phyloP scores from a whole-genome alignment of 306 rosid species.

The Rosa chinensis region DNA sequence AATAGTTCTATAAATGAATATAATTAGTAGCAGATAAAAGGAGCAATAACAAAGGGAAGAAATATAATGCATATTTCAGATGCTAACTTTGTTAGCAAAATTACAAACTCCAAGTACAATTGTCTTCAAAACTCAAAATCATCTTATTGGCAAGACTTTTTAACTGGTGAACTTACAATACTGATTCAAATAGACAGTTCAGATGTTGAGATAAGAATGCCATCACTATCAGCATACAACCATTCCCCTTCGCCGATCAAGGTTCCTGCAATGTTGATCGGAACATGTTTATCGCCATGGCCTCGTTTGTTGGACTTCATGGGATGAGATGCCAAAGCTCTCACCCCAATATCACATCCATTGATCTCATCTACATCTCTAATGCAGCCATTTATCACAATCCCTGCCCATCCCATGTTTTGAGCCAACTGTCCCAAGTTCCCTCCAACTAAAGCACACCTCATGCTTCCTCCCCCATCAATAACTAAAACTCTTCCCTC shows the following conservation, averaged over 20 bases:
- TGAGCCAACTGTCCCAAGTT: conserved; percentile 50
- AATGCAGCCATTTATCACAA: conserved; percentile 80
- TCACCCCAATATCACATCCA: conserved; percentile 65
- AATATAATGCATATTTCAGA: not conserved
- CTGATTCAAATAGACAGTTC: conserved; percentile 12
- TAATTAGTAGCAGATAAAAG: too few species aligned
- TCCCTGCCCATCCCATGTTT: conserved; percentile 68
- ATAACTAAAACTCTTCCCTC: conserved; percentile 54
- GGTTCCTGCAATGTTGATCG: conserved; percentile 56
- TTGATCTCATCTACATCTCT: conserved; percentile 89
- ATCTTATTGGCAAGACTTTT: not conserved
- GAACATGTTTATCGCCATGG: conserved; percentile 21
- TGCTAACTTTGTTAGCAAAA: not conserved
- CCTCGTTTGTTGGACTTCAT: conserved; percentile 56
- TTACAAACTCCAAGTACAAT: not conserved
- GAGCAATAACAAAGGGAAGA: not conserved
- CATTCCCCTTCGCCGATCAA: conserved; percentile 70
- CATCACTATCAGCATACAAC: conserved; percentile 72
- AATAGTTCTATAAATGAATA: too few species aligned
- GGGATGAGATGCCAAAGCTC: conserved; percentile 76
- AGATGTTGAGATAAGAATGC: conserved; percentile 15
- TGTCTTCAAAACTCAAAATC: not conserved
- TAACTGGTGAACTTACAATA: not conserved
- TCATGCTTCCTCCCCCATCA: conserved; percentile 52
- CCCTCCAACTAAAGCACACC: conserved; percentile 57